Conservation (phyloP, 208 protist genomes). For the Acanthamoeba sp. region DNA sequence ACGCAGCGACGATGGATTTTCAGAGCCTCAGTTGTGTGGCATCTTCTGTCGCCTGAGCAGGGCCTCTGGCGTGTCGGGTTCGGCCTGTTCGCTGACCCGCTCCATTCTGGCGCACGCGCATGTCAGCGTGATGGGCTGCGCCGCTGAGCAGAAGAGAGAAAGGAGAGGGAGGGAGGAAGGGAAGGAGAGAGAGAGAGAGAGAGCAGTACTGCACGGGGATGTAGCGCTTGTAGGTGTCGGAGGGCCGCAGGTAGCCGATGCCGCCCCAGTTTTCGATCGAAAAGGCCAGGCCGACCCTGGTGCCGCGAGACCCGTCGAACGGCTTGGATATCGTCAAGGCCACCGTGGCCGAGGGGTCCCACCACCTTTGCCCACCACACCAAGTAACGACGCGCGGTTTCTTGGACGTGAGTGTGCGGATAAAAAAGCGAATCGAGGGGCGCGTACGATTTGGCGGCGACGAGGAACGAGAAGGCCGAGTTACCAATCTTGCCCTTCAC, state of each 20-base stretch:
- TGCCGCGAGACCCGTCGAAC: not conserved
- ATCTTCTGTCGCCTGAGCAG: not conserved
- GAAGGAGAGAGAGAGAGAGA: too few species aligned
- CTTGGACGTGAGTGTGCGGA: not conserved
- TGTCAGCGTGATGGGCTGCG: not conserved
- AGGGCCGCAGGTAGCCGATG: not conserved
- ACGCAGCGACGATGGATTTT: too few species aligned
- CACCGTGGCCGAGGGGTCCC: conserved; percentile 26
- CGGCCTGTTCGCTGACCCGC: not conserved
- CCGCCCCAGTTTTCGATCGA: conserved; percentile 45
- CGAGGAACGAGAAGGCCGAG: not conserved
- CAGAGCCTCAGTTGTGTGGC: not conserved
- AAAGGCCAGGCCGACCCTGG: not conserved
- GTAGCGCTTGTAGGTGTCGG: conserved; percentile 53
- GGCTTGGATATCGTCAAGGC: not conserved
- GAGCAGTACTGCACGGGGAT: not conserved
- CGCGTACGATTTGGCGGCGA: conserved; percentile 29
- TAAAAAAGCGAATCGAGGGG: not conserved
- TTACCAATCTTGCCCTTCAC: conserved; percentile 10
- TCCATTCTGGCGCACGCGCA: not conserved
- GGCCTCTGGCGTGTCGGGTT: conserved; percentile 13
- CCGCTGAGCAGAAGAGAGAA: too few species aligned
- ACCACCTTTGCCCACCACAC: too few species aligned
- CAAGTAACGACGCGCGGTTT: too few species aligned
- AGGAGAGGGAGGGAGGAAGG: too few species aligned